Evolutionary conservation across 2,329 filamentous ascomycete genomes (phyloP), one percentile per base, ranked within the genome.

Genomic region (Nemania sp.): DNA sequence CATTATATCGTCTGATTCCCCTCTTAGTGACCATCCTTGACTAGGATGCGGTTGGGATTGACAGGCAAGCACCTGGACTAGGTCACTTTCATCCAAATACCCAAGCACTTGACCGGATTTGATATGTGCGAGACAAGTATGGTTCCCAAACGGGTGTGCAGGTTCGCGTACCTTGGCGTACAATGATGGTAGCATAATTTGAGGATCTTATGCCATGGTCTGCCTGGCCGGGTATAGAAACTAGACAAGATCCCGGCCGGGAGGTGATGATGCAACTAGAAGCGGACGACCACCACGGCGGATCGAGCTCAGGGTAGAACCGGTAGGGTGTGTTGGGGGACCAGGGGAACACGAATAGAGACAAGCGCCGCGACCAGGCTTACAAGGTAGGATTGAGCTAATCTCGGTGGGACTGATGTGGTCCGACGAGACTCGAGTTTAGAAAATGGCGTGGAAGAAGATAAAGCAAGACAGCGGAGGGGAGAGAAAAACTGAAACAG

Each of bases 171-270:
- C 72, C 71, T 75, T 74, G 74, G 66, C 73, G 70, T 73, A 73
- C 72, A 70, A 73, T 74, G 75, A 76, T 74, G 72, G 75, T 73
- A 76, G 77, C 74, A 80, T 80, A 81, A 81, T 79, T 80, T 78
- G 78, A 73, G 71, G 75, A 79, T 80, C 76, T 81, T 80, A 81
- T 80, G 78, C 77, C 75, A 77, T 77, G 73, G 73, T 68, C 66
- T 69, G 51, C 62, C 61, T 68, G 75, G 70, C 75, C 73, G 71
- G 73, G 78, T 79, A 77, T 79, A 78, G 76, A 77, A 78, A 75
- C 73, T 72, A 70, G 68, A 72, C 68, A 64, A 65, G 62, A 61
- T 68, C 67, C 66, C 62, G 67, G 71, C 66, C 65, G 67, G n/a
- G 67, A 69, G 65, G 66, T 64, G 66, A 73, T 74, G 73, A 76